phyloP scores from a whole-genome alignment of 1,284 basidiomycete genomes.

The Microbotryomycetes sp. region DNA sequence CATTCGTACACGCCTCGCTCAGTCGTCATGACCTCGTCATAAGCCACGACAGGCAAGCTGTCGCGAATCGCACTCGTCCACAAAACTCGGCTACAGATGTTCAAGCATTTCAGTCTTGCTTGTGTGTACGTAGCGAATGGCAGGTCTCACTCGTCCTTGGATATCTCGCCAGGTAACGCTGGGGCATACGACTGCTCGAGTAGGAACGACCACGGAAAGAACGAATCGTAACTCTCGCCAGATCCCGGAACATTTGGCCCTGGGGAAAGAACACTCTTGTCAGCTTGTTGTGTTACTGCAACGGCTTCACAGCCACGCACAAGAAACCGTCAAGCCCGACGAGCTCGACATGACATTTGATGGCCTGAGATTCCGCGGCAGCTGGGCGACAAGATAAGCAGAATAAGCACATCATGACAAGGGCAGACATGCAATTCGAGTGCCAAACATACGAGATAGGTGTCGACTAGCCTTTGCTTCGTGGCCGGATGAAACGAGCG shows the following conservation, averaged over 20 bases:
- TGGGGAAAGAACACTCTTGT: too few relatives aligned
- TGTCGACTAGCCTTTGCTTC: slow-evolving; percentile 80
- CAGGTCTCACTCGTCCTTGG: slow-evolving; percentile 44
- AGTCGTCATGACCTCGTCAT: slow-evolving; percentile 66
- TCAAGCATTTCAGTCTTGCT: not conserved
- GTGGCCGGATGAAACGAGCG: slow-evolving; percentile 81
- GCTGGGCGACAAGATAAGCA: slow-evolving; percentile 46
- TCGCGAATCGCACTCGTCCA: slow-evolving; percentile 74
- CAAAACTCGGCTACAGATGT: slow-evolving; percentile 53
- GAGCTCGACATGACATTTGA: slow-evolving; percentile 53
- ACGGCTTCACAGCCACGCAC: slow-evolving; percentile 45
- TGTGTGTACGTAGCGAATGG: not conserved
- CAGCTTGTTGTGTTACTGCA: too few relatives aligned
- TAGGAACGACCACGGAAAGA: slow-evolving; percentile 84
- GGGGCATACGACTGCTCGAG: slow-evolving; percentile 67
- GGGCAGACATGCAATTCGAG: too few relatives aligned
- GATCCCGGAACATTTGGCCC: slow-evolving; percentile 25
- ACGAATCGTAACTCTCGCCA: slow-evolving; percentile 46
- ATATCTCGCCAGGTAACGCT: slow-evolving; percentile 36
- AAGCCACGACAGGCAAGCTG: slow-evolving; percentile 66
- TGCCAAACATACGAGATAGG: slow-evolving; percentile 65
- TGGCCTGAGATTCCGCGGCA: slow-evolving; percentile 65
- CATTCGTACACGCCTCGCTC: slow-evolving; percentile 69
- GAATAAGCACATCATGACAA: not conserved
- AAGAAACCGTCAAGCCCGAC: slow-evolving; percentile 61